Base-by-base conservation (phyloP, 257 asterid species). In the Jacaranda copaia region DNA sequence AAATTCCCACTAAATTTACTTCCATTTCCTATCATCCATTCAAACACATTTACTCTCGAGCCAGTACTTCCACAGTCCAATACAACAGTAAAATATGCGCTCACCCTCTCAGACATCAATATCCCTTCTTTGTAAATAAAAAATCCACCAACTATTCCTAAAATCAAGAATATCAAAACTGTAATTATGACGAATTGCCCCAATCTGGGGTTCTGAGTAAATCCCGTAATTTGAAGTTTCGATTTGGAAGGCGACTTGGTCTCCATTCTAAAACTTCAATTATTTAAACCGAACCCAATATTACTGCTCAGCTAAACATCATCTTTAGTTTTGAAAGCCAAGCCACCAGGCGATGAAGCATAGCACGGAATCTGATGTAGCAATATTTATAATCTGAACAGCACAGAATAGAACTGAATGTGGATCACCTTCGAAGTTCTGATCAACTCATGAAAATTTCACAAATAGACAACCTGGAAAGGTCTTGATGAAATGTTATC, bases 61-160 rank as follows among this genome's bases (percentile, higher is more conserved):
- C 98, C 97, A 4, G 97, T 88, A 49, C 98, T 93, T 64, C 98
- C 98, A 89, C 98, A 93, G 66, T 93, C 98, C 68, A 93, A 79
- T 3, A 93, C 93, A 65, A 93, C 97, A 60, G 93, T 88, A 58
- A 83, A 93, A 71, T 84, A 84, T 61, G 87, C 68, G 69, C 18
- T 68, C 82, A 61, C 51, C 52, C 75, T 80, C 57, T 68, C 76
- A 35, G 71, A 5, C 73, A 57, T 15, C 7, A 73, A 55, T 74
- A 74, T 14, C 39, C 74, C 81, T 19, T 79, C 72, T 66, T 70
- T 75, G 46, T 68, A 67, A 56, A 75, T 18, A 4, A 85, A 83
- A 78, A 60, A 79, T 18, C 87, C 89, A 52, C 79, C 78, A 48
- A 80, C 42, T 64, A 81, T n/a, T 73, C 82, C 87, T 52, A 82